Conservation (phyloP, 2,329 filamentous ascomycete species). For the Aspergillus sp. region DNA sequence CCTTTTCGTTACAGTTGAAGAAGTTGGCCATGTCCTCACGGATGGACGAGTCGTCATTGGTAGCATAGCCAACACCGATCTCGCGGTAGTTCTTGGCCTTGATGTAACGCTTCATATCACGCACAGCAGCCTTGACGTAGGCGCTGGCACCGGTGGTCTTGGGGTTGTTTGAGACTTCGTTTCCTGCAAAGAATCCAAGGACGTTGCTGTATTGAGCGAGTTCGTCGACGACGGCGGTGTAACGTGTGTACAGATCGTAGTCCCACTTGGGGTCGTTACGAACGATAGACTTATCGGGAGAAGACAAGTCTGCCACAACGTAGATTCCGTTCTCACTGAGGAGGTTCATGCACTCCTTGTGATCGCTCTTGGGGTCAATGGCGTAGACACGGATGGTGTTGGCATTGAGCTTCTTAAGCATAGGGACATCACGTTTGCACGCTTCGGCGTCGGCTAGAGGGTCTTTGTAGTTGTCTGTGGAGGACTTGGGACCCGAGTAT, state of each 20-base stretch:
- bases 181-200: slow-evolving; percentile 95
- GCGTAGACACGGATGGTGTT: slow-evolving; percentile 95
- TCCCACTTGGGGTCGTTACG: slow-evolving; percentile 78
- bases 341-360: slow-evolving; percentile 78
- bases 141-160: slow-evolving; percentile 87
- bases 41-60: slow-evolving; percentile 84
- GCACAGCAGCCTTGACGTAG: slow-evolving; percentile 94
- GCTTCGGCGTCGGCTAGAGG: slow-evolving; percentile 69
- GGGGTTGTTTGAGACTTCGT: slow-evolving; percentile 86
- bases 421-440: slow-evolving; percentile 82
- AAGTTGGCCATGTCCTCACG: slow-evolving; percentile 80
- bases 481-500: slow-evolving; percentile 53
- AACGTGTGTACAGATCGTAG: slow-evolving; percentile 71
- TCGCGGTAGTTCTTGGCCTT: slow-evolving; percentile 70
- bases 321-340: slow-evolving; percentile 86
- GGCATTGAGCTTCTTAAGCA: slow-evolving; percentile 73
- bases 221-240: slow-evolving; percentile 77
- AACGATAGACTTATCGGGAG: slow-evolving; percentile 80
- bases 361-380: slow-evolving; percentile 74
- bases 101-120: slow-evolving; percentile 92
- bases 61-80: slow-evolving; percentile 90
- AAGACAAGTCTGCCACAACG: slow-evolving; percentile 82
- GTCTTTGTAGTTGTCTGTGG: slow-evolving; percentile 66
- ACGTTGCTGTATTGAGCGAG: slow-evolving; percentile 81
- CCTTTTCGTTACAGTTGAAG: slow-evolving; percentile 79